Evolutionary conservation across 2,329 filamentous ascomycete species (phyloP), one percentile per base, ranked within the genome.

Genomic region (Sporothrix protearum): DNA sequence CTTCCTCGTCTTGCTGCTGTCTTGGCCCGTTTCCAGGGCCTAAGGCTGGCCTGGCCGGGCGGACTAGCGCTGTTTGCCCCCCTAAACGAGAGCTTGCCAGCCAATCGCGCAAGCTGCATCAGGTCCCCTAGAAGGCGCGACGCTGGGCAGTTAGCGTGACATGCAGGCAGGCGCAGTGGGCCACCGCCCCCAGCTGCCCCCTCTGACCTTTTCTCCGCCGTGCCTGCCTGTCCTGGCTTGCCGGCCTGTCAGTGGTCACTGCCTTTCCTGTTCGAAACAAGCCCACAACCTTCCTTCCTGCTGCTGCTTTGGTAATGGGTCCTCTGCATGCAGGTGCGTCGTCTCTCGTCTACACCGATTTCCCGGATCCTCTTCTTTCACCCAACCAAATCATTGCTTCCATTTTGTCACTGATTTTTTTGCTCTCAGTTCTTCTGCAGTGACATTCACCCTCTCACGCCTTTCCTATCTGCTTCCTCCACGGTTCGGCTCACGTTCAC

Each of bases 321-420:
- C 42, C 42, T 66, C 67, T 61, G 39, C 36, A 59, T 69, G 33
- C 68, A 69, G 28, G 68, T 25, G 67, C 59, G 53, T 16, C 51
- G 67, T 69, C 67, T 69, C 67, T 57, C 51, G 36, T 55, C 25
- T 33, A 64, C 69, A 70, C 69, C 69, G 69, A 64, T 64, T 55
- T n/a, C 69, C 64, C 45, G 19, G n/a, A 61, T 63, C 68, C 19
- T 30, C 9, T 42, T 30, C 25, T 19, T 33, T 42, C 67, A 61
- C 28, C 45, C 57, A 70, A 53, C 69, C 39, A 42, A 49, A 49
- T 30, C 25, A 70, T 22, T 69, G 47, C 36, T 51, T 30, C 53
- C 42, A 9, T 19, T 33, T 28, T 53, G 42, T 6, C n/a, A 28
- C 68, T 51, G n/a, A 53, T 30, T 28, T 12, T 30, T 42, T 47